Percentiles rank a stretch among this genome's conserved stretches.
phyloP scores from a whole-genome alignment of 2,329 filamentous ascomycete species.

The Penicillium sp. region DNA sequence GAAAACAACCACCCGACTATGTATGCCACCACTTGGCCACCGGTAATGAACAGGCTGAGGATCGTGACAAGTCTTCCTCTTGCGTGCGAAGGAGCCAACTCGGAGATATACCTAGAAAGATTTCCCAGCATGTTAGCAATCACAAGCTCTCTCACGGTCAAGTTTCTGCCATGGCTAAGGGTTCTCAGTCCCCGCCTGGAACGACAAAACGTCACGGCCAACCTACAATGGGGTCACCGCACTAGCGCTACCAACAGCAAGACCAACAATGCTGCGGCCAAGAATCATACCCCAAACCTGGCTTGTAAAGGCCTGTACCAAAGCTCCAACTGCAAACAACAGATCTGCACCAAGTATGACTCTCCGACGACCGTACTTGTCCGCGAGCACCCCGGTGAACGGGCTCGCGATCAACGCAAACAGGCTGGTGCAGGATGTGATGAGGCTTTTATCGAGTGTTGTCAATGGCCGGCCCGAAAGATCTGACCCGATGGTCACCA shows the following conservation, averaged over 20 bases:
- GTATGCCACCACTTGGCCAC: slow-evolving; percentile 87
- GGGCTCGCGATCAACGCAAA: slow-evolving; percentile 58
- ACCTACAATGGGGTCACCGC: slow-evolving; percentile 73
- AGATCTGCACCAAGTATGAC: slow-evolving; percentile 49
- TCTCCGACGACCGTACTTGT: slow-evolving; percentile 47
- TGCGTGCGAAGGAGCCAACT: slow-evolving; percentile 73
- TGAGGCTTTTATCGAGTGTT: slow-evolving; percentile 58
- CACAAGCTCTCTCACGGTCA: neutral
- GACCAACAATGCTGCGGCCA: slow-evolving; percentile 47
- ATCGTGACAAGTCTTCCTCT: slow-evolving; percentile 79
- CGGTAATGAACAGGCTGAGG: slow-evolving; percentile 77
- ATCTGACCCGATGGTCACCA: slow-evolving; percentile 55
- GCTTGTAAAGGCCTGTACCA: slow-evolving; percentile 43
- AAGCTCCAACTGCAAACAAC: slow-evolving; percentile 46
- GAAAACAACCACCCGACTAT: slow-evolving; percentile 73
- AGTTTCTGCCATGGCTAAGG: neutral
- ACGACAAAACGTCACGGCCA: neutral
- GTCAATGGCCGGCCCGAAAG: slow-evolving; percentile 51
- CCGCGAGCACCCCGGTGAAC: slow-evolving; percentile 53
- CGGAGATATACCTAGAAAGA: slow-evolving; percentile 67
- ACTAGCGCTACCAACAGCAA: slow-evolving; percentile 54
- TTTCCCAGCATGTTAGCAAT: slow-evolving; percentile 1
- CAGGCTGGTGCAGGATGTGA: slow-evolving; percentile 58
- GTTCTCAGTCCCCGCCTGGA: neutral
- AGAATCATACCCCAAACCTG: slow-evolving; percentile 47